A percentile compares a stretch with the other conserved stretches of the same genome.
Evolutionary conservation across 495 filamentous ascomycete genomes (phyloP).

Genomic region (Cladorrhinum samala): DNA sequence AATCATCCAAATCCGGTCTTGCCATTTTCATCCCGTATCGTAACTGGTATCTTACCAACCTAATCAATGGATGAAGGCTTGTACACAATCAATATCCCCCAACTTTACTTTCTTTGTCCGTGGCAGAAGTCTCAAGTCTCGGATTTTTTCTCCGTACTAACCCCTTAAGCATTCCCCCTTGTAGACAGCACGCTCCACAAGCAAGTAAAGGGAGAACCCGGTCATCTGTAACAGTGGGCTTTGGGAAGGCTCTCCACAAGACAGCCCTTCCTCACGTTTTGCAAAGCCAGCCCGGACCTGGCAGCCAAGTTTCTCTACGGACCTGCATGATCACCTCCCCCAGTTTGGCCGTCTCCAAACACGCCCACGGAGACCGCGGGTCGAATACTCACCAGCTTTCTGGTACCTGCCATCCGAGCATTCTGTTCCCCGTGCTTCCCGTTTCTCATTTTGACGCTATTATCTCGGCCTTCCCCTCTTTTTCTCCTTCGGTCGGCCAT

Average conservation of each 20-base stretch:
- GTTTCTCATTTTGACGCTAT: conserved; percentile 2
- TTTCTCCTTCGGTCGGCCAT: not conserved
- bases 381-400: not conserved
- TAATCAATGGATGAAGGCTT: no score
- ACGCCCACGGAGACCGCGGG: conserved; percentile 6
- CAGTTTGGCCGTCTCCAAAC: conserved; percentile 21
- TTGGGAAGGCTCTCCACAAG: conserved; percentile 4
- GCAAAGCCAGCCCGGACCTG: conserved; percentile 21
- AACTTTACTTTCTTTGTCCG: not conserved
- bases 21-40: no score
- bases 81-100: no score
- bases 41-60: no score
- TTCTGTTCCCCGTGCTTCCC: not conserved
- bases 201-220: conserved; percentile 4
- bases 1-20: no score
- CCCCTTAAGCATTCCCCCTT: not conserved
- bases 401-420: not conserved
- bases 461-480: conserved; percentile 8
- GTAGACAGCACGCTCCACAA: conserved; percentile 1
- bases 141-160: conserved; percentile 1
- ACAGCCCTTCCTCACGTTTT: conserved; percentile 23
- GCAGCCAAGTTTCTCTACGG: conserved; percentile 16
- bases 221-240: conserved; percentile 7
- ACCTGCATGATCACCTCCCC: conserved; percentile 31
- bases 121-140: conserved; percentile 8